phyloP scores from a whole-genome alignment of 345 rosid species.

The Aurinia saxatilis region DNA sequence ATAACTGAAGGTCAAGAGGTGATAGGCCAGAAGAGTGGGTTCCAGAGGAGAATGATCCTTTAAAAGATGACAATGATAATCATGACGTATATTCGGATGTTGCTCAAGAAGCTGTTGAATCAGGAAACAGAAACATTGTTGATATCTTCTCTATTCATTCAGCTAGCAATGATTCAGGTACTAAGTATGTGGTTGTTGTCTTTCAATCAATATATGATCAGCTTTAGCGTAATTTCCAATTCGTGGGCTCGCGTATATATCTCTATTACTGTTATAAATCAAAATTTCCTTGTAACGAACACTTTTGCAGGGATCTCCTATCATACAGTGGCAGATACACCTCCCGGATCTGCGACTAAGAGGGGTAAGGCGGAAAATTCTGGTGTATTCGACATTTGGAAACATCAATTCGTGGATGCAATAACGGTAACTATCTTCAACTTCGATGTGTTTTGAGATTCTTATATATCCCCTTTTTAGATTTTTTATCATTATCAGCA shows the following conservation, averaged over 20 bases:
- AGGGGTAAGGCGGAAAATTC: constrained; percentile 24
- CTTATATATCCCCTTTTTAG: background rate
- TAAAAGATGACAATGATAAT: constrained; percentile 24
- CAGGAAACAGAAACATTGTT: constrained; percentile 43
- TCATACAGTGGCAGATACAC: constrained; percentile 38
- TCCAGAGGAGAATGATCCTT: constrained; percentile 55
- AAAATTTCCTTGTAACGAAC: constrained; percentile 7
- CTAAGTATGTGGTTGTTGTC: background rate
- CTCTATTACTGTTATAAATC: background rate
- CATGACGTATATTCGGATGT: constrained; percentile 40
- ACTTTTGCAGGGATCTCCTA: constrained; percentile 37
- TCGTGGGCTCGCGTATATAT: background rate
- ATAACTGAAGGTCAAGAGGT: constrained; percentile 44
- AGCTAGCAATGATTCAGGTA: constrained; percentile 38
- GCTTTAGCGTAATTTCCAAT: background rate
- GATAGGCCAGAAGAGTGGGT: constrained; percentile 96
- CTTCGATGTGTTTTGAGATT: background rate
- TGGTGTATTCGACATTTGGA: constrained; percentile 51
- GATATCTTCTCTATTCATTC: constrained; percentile 88
- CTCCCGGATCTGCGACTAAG: constrained; percentile 36
- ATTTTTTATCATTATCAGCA: background rate
- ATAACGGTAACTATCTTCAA: constrained; percentile 36
- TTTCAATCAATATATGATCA: background rate
- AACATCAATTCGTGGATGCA: constrained; percentile 70
- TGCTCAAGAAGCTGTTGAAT: constrained; percentile 34